phyloP scores from a whole-genome alignment of 2,329 filamentous ascomycete species.

The Fusarium buxicola region DNA sequence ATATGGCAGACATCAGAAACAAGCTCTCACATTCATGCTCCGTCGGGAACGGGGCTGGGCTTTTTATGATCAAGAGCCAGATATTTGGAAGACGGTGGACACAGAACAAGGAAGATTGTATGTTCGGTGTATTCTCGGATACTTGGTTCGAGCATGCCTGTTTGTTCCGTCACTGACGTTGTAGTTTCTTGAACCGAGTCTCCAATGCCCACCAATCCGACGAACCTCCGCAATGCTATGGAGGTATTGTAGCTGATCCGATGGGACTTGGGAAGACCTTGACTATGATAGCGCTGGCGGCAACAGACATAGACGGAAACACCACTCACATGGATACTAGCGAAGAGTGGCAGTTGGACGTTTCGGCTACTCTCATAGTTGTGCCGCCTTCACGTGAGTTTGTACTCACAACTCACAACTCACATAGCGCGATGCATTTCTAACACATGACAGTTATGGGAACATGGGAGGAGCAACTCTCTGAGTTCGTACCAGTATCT shows the following conservation, averaged over 20 bases:
- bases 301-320: slow-evolving; percentile 30
- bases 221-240: slow-evolving; percentile 51
- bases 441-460: slow-evolving; percentile 49
- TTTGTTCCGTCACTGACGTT: background rate
- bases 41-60: slow-evolving; percentile 53
- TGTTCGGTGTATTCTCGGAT: background rate
- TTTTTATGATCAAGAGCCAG: slow-evolving; percentile 40
- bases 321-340: rapidly evolving
- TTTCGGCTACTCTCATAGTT: slow-evolving; percentile 49
- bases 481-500: slow-evolving; percentile 20
- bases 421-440: background rate
- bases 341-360: background rate
- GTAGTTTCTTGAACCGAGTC: slow-evolving; percentile 52
- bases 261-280: slow-evolving; percentile 62
- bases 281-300: slow-evolving; percentile 56
- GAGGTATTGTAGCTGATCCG: slow-evolving; percentile 59
- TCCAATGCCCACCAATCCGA: slow-evolving; percentile 45
- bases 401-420: too few species aligned
- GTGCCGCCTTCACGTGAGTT: slow-evolving; percentile 53
- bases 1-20: slow-evolving; percentile 54
- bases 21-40: slow-evolving; percentile 58
- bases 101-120: slow-evolving; percentile 37
- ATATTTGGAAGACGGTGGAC: slow-evolving; percentile 51
- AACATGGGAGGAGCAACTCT: slow-evolving; percentile 54
- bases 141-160: too few species aligned